A percentile compares a stretch with the other conserved stretches of the same genome.
These are phyloP conservation scores for Amoeboaphelidium protococcarum DNA, from an alignment of 371 early-diverging fungal species.

Conservation along the genomic window DNA sequence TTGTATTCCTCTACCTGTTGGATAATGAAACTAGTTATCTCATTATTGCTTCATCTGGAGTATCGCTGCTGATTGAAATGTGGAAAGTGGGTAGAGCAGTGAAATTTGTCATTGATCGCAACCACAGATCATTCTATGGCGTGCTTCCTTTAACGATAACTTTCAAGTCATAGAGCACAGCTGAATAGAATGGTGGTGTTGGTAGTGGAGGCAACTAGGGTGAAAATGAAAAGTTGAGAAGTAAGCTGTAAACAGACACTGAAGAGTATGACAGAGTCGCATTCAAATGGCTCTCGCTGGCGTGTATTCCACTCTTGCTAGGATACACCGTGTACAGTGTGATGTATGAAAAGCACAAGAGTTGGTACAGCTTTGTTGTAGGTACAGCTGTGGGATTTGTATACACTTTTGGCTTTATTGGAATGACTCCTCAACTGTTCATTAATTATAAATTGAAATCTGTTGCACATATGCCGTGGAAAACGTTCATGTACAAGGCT, in stretches of 20 bases:
- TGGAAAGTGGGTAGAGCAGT: constrained; percentile 67
- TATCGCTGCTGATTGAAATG: constrained; percentile 51
- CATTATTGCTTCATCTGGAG: constrained; percentile 48
- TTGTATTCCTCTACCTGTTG: constrained; percentile 62
- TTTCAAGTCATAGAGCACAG: background rate
- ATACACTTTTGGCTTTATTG: constrained; percentile 38
- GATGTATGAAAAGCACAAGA: constrained; percentile 56
- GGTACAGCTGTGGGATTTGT: constrained; percentile 56
- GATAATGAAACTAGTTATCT: constrained; percentile 76
- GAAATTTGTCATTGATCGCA: constrained; percentile 21
- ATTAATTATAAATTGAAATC: constrained; percentile 76
- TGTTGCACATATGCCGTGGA: constrained; percentile 79
- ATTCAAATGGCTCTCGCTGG: constrained; percentile 50
- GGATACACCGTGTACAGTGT: constrained; percentile 63
- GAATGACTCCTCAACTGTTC: constrained; percentile 74
- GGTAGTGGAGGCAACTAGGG: background rate
- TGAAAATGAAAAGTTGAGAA: background rate
- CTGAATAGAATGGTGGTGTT: background rate
- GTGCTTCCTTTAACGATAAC: background rate
- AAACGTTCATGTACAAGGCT: constrained; percentile 66
- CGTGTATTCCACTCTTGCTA: constrained; percentile 44
- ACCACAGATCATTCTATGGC: background rate
- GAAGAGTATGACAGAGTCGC: constrained; percentile 51
- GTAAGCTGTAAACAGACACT: background rate
- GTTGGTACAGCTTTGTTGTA: constrained; percentile 73